Percentiles rank a stretch among this genome's conserved stretches.
phyloP scores from a whole-genome alignment of 129 eudicot species.

The Gnaphalium uliginosum region DNA sequence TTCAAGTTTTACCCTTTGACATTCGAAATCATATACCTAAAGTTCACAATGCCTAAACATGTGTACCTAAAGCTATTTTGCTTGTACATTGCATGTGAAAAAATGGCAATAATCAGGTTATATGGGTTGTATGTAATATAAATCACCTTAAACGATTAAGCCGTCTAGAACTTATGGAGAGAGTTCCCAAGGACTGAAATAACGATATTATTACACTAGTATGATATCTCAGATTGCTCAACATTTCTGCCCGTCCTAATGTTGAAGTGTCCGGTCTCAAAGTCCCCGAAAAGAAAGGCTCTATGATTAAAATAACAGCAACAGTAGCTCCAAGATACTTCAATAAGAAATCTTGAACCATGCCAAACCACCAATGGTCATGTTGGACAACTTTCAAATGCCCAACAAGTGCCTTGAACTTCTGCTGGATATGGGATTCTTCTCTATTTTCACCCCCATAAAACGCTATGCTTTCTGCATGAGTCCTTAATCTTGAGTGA shows the following conservation, averaged over 20 bases:
- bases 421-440: constrained; percentile 92
- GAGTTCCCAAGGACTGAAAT: constrained; percentile 94
- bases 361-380: constrained; percentile 99
- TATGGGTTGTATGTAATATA: neutral
- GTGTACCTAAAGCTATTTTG: neutral
- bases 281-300: constrained; percentile 94
- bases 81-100: neutral
- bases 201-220: constrained; percentile 97
- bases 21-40: neutral
- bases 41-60: constrained; percentile 4
- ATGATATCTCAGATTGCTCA: constrained; percentile 97
- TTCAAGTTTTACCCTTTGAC: neutral
- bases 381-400: constrained; percentile 89
- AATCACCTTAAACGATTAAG: constrained; percentile 89
- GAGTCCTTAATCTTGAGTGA: constrained; percentile 94
- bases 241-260: constrained; percentile 96
- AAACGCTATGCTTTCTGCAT: constrained; percentile 97
- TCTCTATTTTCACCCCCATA: constrained; percentile 97
- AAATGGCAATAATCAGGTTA: neutral
- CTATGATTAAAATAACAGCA: constrained; percentile 94
- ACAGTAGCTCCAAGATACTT: constrained; percentile 99
- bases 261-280: constrained; percentile 93
- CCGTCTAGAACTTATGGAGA: constrained; percentile 95
- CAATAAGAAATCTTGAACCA: constrained; percentile 94
- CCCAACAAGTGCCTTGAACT: constrained; percentile 63